phyloP scores from a whole-genome alignment of 2,329 filamentous ascomycete species.

The Aspergillus unguis region DNA sequence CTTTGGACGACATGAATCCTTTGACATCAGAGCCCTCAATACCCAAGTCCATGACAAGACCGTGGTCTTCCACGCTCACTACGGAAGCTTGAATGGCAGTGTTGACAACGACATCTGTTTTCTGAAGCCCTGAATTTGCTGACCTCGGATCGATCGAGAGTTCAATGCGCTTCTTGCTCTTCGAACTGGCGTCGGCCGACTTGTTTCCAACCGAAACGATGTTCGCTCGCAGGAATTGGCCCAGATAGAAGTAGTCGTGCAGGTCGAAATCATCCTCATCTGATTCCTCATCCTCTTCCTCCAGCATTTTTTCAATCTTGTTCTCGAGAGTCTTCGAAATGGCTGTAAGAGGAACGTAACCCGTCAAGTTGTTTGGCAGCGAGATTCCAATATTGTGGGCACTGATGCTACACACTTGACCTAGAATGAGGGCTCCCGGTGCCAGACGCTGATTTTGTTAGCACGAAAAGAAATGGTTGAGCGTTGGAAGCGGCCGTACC shows the following conservation, averaged over 20 bases:
- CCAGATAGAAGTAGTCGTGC: constrained; percentile 70
- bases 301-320: constrained; percentile 65
- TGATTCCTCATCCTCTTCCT: constrained; percentile 57
- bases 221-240: constrained; percentile 83
- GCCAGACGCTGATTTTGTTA: constrained; percentile 64
- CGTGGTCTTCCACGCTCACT: constrained; percentile 90
- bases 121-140: constrained; percentile 70
- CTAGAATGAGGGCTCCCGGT: constrained; percentile 82
- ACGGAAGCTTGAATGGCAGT: constrained; percentile 83
- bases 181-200: constrained; percentile 49
- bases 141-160: constrained; percentile 77
- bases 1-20: constrained; percentile 82
- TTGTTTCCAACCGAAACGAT: constrained; percentile 73
- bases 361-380: constrained; percentile 87
- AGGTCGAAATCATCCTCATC: constrained; percentile 65
- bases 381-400: constrained; percentile 74
- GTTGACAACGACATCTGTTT: constrained; percentile 70
- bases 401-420: constrained; percentile 79
- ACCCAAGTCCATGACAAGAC: constrained; percentile 87
- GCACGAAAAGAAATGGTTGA: constrained; percentile 21
- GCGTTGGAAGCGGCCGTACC: constrained; percentile 48
- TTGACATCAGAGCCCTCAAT: constrained; percentile 65
- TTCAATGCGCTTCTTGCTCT: constrained; percentile 77
- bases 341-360: constrained; percentile 87
- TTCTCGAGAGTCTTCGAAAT: constrained; percentile 76